Conservation (phyloP, 257 asterid species). For the Linderniella brevidens region DNA sequence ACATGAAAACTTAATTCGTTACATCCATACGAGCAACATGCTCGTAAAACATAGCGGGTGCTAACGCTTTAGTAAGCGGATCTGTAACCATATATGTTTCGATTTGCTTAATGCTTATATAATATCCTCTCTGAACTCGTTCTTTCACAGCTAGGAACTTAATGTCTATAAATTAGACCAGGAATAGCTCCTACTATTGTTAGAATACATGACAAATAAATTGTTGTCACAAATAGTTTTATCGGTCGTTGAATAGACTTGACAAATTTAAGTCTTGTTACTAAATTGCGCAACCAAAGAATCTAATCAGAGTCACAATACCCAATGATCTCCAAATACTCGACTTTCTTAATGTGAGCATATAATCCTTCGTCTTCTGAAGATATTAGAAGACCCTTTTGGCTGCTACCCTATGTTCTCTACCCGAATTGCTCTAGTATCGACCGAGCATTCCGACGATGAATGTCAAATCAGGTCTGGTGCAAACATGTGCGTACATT, state of each 20-base stretch:
- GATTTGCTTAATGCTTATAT: background rate
- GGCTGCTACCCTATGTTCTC: background rate
- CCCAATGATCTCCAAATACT: conserved; percentile 1
- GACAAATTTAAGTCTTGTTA: background rate
- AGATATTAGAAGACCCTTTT: background rate
- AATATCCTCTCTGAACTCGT: background rate
- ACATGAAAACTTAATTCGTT: background rate
- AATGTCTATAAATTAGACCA: too few species aligned
- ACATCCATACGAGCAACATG: background rate
- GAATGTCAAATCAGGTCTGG: too few species aligned
- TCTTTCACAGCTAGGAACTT: too few species aligned
- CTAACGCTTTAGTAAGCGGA: background rate
- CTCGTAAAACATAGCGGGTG: background rate
- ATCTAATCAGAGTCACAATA: background rate
- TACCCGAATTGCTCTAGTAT: too few species aligned
- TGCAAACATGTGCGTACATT: background rate
- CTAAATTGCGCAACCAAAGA: background rate
- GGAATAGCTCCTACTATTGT: too few species aligned
- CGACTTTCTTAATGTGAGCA: background rate
- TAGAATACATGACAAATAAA: background rate
- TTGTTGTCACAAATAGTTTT: background rate
- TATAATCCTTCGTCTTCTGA: background rate
- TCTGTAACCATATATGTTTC: background rate
- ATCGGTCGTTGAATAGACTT: background rate
- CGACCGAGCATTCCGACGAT: too few species aligned